Conservation (phyloP, 306 rosid species). For the Adenanthera pavonina region DNA sequence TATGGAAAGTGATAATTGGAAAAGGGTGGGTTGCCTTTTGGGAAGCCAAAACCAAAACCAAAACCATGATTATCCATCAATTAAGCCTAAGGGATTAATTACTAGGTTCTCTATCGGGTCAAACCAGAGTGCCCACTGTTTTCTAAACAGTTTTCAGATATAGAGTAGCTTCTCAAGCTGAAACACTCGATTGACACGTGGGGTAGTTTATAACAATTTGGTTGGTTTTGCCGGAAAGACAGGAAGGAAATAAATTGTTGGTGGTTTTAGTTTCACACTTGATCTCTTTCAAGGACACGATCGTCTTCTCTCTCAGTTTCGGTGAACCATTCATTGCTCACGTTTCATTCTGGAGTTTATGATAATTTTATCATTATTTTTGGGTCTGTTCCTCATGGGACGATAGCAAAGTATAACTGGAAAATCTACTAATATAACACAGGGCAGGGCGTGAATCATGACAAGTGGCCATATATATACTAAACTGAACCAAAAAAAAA, state of each 20-base stretch:
- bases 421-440: background rate
- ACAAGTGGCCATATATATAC: background rate
- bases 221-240: background rate
- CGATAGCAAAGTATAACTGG: background rate
- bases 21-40: slow-evolving; percentile 14
- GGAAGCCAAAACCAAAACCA: slow-evolving; percentile 23
- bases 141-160: slow-evolving; percentile 17
- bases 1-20: slow-evolving; percentile 34
- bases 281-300: slow-evolving; percentile 14
- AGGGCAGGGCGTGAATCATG: background rate
- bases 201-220: background rate
- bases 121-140: slow-evolving; percentile 36
- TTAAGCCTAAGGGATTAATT: background rate
- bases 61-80: slow-evolving; percentile 5
- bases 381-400: background rate
- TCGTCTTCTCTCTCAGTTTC: slow-evolving; percentile 22
- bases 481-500: background rate
- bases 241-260: background rate
- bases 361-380: background rate
- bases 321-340: slow-evolving; percentile 26
- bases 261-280: slow-evolving; percentile 2
- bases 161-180: background rate
- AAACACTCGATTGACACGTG: background rate
- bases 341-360: slow-evolving; percentile 19
- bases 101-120: slow-evolving; percentile 11